These are phyloP conservation scores for Shiraia bambusicola DNA, from an alignment of 2,329 filamentous ascomycete genomes.

Conservation along the genomic window DNA sequence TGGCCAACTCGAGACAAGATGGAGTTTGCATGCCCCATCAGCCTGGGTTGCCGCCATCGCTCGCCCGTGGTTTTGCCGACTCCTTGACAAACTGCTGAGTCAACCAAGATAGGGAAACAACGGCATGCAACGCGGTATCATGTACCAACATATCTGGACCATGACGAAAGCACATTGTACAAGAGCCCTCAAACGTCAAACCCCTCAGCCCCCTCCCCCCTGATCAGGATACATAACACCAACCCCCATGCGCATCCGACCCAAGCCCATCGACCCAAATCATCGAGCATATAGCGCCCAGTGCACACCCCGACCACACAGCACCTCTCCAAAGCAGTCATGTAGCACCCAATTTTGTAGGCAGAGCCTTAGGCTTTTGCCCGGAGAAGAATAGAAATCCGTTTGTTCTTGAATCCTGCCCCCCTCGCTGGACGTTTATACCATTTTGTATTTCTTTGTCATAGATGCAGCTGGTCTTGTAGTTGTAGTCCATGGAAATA, in stretches of 20 bases:
- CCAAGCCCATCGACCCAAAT: slow-evolving; percentile 15
- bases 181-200: no score
- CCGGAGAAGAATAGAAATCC: slow-evolving; percentile 30
- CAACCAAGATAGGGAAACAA: no score
- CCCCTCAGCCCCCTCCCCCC: no score
- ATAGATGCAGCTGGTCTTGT: slow-evolving; percentile 17
- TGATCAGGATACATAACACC: no score
- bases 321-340: slow-evolving; percentile 34
- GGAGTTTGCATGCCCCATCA: not conserved
- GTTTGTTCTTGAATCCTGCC: slow-evolving; percentile 14
- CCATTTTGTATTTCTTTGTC: slow-evolving; percentile 10
- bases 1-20: slow-evolving; percentile 4
- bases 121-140: no score
- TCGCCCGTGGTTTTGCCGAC: no score
- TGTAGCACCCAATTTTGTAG: slow-evolving; percentile 40
- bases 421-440: slow-evolving; percentile 12
- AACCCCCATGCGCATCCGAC: slow-evolving; percentile 6
- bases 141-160: no score
- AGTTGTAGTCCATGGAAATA: slow-evolving; percentile 13
- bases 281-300: slow-evolving; percentile 7
- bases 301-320: slow-evolving; percentile 21
- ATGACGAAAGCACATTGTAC: no score
- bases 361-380: slow-evolving; percentile 20
- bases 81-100: no score
- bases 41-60: slow-evolving; percentile 11